Evolutionary conservation across 2,329 filamentous ascomycete species (phyloP).

Genomic region (Xylariaceae sp.): DNA sequence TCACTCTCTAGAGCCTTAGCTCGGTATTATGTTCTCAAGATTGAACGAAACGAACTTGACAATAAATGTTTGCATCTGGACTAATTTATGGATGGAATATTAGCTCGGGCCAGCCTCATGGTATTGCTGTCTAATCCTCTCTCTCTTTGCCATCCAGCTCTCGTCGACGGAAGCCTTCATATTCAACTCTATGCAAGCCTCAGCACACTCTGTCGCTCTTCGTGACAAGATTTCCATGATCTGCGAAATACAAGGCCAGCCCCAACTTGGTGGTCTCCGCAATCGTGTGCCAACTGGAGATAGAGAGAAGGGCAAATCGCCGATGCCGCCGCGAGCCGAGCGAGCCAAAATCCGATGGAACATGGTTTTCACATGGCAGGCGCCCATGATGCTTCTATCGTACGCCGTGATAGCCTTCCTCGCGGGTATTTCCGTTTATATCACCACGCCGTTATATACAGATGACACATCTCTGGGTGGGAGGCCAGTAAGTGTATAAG

Average conservation of each 20-base stretch:
- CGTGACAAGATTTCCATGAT: slow-evolving; percentile 30
- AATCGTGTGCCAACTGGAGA: background rate
- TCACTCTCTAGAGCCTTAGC: background rate
- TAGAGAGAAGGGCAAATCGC: slow-evolving; percentile 14
- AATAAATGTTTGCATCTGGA: background rate
- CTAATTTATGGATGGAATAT: background rate
- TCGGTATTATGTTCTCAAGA: background rate
- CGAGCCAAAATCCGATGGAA: slow-evolving; percentile 37
- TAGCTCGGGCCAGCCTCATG: slow-evolving; percentile 22
- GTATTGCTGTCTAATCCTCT: slow-evolving; percentile 38
- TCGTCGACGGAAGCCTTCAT: slow-evolving; percentile 39
- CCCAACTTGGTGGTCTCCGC: too few relatives aligned
- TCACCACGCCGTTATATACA: slow-evolving; percentile 35
- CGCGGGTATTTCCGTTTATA: slow-evolving; percentile 32
- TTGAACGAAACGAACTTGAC: background rate
- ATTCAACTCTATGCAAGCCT: slow-evolving; percentile 33
- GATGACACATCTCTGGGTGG: slow-evolving; percentile 23
- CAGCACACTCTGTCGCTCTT: background rate
- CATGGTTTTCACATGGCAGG: slow-evolving; percentile 42
- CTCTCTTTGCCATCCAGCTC: slow-evolving; percentile 39
- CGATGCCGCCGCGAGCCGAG: slow-evolving; percentile 19
- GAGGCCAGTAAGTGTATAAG: slow-evolving; percentile 28
- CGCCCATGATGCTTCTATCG: slow-evolving; percentile 40
- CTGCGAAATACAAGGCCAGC: slow-evolving; percentile 20
- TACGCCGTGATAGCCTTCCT: slow-evolving; percentile 38